Conservation (phyloP, 2,329 filamentous ascomycete species). For the Colletotrichum orbiculare region DNA sequence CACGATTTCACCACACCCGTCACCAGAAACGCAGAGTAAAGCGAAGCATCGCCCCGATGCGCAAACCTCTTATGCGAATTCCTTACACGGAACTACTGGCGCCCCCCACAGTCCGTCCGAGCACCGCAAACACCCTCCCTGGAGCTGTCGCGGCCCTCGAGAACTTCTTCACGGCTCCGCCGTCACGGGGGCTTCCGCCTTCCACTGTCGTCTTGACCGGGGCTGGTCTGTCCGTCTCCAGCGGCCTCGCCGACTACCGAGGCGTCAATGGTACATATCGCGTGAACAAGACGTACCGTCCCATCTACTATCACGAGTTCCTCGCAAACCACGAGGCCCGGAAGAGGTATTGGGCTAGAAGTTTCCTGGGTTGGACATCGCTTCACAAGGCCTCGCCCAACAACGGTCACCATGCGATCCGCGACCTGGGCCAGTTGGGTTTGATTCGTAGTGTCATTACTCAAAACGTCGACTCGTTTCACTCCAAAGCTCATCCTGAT, state of each 20-base stretch:
- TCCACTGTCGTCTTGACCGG: conserved; percentile 72
- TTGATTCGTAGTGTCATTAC: conserved; percentile 84
- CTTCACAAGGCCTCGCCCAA: conserved; percentile 85
- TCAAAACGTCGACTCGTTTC: conserved; percentile 98
- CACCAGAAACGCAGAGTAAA: conserved; percentile 8
- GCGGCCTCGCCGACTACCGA: conserved; percentile 91
- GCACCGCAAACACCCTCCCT: conserved; percentile 73
- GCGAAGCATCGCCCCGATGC: conserved; percentile 56
- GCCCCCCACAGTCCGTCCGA: conserved; percentile 78
- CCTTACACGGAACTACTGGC: conserved; percentile 89
- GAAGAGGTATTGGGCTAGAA: conserved; percentile 95
- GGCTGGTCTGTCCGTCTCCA: conserved; percentile 92
- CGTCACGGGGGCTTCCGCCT: conserved; percentile 59
- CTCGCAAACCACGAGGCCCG: conserved; percentile 81
- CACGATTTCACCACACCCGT: too few species aligned
- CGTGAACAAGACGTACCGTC: conserved; percentile 88
- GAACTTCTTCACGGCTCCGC: conserved; percentile 76
- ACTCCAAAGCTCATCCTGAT: conserved; percentile 78
- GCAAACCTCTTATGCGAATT: conserved; percentile 83
- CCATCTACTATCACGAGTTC: conserved; percentile 95
- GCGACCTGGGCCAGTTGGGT: conserved; percentile 77
- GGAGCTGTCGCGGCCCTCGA: conserved; percentile 83
- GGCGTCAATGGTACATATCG: conserved; percentile 92
- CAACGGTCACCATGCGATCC: conserved; percentile 79
- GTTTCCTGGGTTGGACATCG: conserved; percentile 91